Base-by-base conservation (phyloP, 768 basidiomycete species). In the Boletus rubroflammeus region DNA sequence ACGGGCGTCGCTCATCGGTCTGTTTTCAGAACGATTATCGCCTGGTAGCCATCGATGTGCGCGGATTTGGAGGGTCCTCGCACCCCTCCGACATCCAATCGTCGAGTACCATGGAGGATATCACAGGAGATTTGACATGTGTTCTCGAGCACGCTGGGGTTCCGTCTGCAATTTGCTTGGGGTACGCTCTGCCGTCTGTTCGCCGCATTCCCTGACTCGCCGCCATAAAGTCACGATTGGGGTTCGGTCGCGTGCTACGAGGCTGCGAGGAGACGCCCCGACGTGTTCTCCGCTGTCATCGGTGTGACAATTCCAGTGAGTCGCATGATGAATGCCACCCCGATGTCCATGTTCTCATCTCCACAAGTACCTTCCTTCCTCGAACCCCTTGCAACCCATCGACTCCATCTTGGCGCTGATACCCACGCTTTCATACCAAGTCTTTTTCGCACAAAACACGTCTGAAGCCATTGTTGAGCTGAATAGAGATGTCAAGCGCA, bases 41-140 rank as follows among this genome's bases (percentile, higher is more conserved):
- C 44, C 72, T 90, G 19, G 61, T 90, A 32, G 75, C 79, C 7
- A 83, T 84, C 0, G 79, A 88, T 55, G 67, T 85, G 14, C 83
- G 88, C 39, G 88, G 88, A 0, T 90, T 90, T 58, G 88, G 82
- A 9, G 73, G 76, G 23, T 89, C 87, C 2, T 77, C 78, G 0
- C 83, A 88, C 56, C 84, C 86, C 0, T 83, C 77, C 1, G 85
- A 88, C 56, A 73, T 80, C 8, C 73, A 79, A 44, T 72, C 77
- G 14, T 86, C 85, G 0, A 81, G 81, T 1, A 80, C 76, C 4
- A 76, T 84, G 73, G 74, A 72, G 1, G 88, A 90, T 59, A 62
- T 86, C 38, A 81, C 82, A 2, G 75, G 73, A 0, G 88, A 90
- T 62, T 66, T 90, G 32, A 75, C 74, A 5, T 90, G 88, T 58